phyloP scores from a whole-genome alignment of 345 rosid species.

The Hevea brasiliensis region DNA sequence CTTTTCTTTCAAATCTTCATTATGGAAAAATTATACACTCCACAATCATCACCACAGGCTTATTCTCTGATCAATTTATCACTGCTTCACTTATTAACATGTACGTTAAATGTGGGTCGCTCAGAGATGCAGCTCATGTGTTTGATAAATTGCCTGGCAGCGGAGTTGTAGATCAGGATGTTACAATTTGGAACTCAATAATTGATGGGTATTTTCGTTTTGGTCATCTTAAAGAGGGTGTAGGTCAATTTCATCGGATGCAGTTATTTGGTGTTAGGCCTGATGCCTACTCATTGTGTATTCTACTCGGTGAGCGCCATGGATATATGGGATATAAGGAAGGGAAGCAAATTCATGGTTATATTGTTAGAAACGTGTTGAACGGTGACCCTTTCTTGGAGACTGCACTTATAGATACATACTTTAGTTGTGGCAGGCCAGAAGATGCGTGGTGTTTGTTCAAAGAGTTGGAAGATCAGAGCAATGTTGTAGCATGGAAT shows the following conservation, averaged over 20 bases:
- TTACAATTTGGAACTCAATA: constrained; percentile 69
- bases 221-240: constrained; percentile 43
- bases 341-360: constrained; percentile 66
- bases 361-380: constrained; percentile 43
- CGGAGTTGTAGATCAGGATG: constrained; percentile 39
- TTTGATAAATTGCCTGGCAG: constrained; percentile 54
- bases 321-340: constrained; percentile 31
- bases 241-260: constrained; percentile 54
- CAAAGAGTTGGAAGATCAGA: constrained; percentile 42
- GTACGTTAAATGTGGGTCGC: constrained; percentile 63
- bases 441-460: constrained; percentile 54
- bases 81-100: constrained; percentile 60
- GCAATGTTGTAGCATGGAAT: constrained; percentile 72
- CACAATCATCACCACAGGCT: constrained; percentile 43
- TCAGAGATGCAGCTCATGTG: constrained; percentile 58
- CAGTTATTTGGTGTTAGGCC: constrained; percentile 51
- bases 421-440: constrained; percentile 41
- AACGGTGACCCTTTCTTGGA: constrained; percentile 52
- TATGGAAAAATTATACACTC: constrained; percentile 52
- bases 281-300: constrained; percentile 65
- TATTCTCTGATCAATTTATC: constrained; percentile 49
- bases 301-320: constrained; percentile 48
- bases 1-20: constrained; percentile 11
- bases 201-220: constrained; percentile 58
- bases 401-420: constrained; percentile 62